Conservation (phyloP, 257 asterid species). For the Salvia splendens region DNA sequence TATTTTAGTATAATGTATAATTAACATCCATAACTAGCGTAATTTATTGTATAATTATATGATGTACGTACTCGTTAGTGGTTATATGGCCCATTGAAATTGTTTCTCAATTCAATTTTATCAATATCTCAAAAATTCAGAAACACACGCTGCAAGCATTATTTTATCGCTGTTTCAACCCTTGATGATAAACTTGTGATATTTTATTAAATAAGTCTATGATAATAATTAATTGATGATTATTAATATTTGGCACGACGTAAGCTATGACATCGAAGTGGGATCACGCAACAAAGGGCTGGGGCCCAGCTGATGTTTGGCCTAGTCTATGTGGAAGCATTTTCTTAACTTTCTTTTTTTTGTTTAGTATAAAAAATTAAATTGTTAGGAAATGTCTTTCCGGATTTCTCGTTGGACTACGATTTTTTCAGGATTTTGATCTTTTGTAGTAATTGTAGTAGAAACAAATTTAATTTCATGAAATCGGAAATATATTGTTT, state of each 20-base stretch:
- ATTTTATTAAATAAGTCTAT: neutral
- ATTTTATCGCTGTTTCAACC: neutral
- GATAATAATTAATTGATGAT: neutral
- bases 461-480: neutral
- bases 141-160: neutral
- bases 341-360: neutral
- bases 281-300: neutral
- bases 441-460: neutral
- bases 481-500: neutral
- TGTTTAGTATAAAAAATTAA: neutral
- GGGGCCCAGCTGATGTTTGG: constrained; percentile 21
- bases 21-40: too few species aligned
- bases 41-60: neutral
- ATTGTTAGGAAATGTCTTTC: neutral
- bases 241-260: constrained; percentile 23
- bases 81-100: neutral
- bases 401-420: neutral
- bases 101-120: neutral
- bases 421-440: neutral
- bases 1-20: too few species aligned
- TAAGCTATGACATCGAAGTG: constrained; percentile 30
- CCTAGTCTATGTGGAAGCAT: neutral
- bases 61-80: too few species aligned
- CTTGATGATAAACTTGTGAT: neutral
- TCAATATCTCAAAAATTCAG: neutral